Evolutionary conservation across 345 rosid species (phyloP).

Genomic region (Heritiera fomes): DNA sequence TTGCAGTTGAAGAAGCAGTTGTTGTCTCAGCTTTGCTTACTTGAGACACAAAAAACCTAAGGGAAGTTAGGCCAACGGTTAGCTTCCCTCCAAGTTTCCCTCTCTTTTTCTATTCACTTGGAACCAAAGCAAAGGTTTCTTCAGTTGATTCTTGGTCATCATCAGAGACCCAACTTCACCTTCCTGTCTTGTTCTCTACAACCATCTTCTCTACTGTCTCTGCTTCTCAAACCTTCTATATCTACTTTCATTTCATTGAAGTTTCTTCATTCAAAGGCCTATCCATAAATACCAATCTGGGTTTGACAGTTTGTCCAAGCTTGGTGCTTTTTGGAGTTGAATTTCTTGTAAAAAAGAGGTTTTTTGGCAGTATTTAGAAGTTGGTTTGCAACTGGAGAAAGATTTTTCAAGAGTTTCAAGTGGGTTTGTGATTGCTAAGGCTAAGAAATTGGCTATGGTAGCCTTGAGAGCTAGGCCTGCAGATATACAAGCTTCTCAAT

Average conservation of each 20-base stretch:
- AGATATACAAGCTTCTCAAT: conserved; percentile 10
- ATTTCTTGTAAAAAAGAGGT: background rate
- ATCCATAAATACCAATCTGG: background rate
- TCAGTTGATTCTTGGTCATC: conserved; percentile 86
- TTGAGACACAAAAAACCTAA: conserved; percentile 43
- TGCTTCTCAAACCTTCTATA: conserved; percentile 18
- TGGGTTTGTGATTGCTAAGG: conserved; percentile 24
- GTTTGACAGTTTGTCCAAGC: conserved; percentile 17
- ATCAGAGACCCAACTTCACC: conserved; percentile 81
- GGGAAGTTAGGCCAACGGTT: conserved; percentile 77
- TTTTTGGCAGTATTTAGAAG: conserved; percentile 9
- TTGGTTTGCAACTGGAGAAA: background rate
- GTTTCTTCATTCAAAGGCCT: conserved; percentile 15
- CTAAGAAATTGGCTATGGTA: background rate
- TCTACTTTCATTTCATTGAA: background rate
- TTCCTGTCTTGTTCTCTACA: conserved; percentile 51
- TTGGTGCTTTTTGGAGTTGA: background rate
- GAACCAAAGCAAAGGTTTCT: conserved; percentile 48
- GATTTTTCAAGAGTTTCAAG: background rate
- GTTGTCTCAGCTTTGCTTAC: conserved; percentile 45
- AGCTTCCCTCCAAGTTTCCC: conserved; percentile 41
- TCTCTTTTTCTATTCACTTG: conserved; percentile 43
- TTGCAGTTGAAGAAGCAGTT: conserved; percentile 38
- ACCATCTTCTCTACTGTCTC: conserved; percentile 25
- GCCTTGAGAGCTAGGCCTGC: background rate